Base-by-base conservation (phyloP, 257 asterid species). In the Scutellaria barbata region DNA sequence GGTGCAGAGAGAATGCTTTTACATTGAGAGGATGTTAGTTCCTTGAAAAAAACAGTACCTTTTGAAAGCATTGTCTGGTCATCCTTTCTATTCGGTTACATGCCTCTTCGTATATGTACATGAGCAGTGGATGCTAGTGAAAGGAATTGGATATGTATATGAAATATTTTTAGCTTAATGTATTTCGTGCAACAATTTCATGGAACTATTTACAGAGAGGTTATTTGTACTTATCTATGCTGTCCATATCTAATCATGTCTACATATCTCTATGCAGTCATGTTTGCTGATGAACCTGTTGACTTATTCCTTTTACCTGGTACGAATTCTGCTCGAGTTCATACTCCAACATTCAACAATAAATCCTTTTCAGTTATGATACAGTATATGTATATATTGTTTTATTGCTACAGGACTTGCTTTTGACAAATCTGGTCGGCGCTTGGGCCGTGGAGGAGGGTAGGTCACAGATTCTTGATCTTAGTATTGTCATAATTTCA, bases 401-500 rank as follows among this genome's bases (percentile, higher is more conserved):
- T 55, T 43, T 20, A 17, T 25, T 13, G 0, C 22, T 47, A 58
- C 79, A 95, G 99, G 99, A 74, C 95, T 95, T 59, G 99, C 95
- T 78, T 92, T 95, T 69, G 99, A 95, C 74, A 92, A 82, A 85
- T 74, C 89, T 63, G 98, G 99, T 58, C 82, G 96, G 79, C 97
- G 99, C 18, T 77, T 95, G 79, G 96, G 99, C 68, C 96, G 98
- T 30, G 98, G 99, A 72, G 99, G 99, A 75, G 99, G 99, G 99
- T 95, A 86, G 18, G 95, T 78, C 43, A 18, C 53, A 8, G 1
- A 50, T 73, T 43, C 61, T 57, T 75, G 14, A 43, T 59, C 65
- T 53, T 12, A 14, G 10, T 60, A 9, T 7, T 72, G 14, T 62
- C 51, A 12, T 16, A n/a, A 14, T 55, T 60, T 22, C 16, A 51